These are phyloP conservation scores for Pseudoturritis turrita DNA, from an alignment of 345 rosid genomes.

Conservation along the genomic window DNA sequence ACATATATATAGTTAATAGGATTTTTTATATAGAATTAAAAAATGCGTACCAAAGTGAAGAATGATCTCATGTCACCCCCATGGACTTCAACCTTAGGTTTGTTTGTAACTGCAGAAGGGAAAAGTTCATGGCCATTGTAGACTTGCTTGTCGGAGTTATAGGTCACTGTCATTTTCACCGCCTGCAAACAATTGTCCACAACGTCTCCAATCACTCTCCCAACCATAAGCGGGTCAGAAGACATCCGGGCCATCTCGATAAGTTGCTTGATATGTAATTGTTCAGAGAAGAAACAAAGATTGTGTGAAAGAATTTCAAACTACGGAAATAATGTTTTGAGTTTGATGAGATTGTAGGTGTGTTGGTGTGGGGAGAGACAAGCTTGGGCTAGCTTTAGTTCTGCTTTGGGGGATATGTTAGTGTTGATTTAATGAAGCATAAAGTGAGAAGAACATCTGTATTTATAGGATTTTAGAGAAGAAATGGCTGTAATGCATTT, in stretches of 20 bases:
- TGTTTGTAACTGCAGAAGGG: constrained; percentile 65
- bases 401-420: constrained; percentile 2
- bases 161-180: constrained; percentile 67
- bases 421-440: constrained; percentile 25
- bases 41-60: constrained; percentile 76
- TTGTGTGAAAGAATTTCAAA: not conserved
- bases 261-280: not conserved
- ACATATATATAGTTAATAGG: not conserved
- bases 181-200: constrained; percentile 54
- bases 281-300: not conserved
- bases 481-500: constrained; percentile 6
- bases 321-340: not conserved
- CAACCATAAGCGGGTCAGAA: constrained; percentile 76
- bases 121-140: constrained; percentile 84
- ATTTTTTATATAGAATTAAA: not conserved
- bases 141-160: constrained; percentile 66
- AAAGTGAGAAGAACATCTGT: constrained; percentile 22
- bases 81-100: constrained; percentile 84
- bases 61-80: constrained; percentile 91
- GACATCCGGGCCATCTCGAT: constrained; percentile 45
- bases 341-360: not conserved
- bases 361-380: constrained; percentile 25
- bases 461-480: constrained; percentile 24
- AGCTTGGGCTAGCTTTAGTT: constrained; percentile 18
- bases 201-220: constrained; percentile 89